Conservation (phyloP, 108 stramenopile genomes). For the Pseudonitzschia pungens region DNA sequence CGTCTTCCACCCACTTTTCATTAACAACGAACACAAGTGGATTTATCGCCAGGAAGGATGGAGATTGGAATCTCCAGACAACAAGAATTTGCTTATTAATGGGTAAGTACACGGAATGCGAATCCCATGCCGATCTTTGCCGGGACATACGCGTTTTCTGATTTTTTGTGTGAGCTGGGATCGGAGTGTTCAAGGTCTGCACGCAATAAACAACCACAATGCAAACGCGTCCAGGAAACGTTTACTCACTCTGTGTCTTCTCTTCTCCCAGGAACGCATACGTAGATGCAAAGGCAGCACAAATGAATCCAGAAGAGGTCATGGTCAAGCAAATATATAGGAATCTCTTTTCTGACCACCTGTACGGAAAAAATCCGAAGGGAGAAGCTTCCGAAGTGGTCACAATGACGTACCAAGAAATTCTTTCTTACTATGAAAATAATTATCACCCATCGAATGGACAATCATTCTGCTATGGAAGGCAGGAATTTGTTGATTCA, state of each 20-base stretch:
- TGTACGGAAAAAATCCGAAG: conserved; percentile 79
- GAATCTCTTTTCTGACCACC: conserved; percentile 85
- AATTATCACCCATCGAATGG: conserved; percentile 95
- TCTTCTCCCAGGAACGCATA: conserved; percentile 40
- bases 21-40: conserved; percentile 66
- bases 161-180: no score
- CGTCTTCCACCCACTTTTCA: conserved; percentile 85
- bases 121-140: no score
- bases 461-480: conserved; percentile 89
- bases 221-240: not conserved
- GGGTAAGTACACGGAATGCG: no score
- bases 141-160: no score
- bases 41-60: conserved; percentile 94
- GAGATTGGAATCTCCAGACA: conserved; percentile 80
- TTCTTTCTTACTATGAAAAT: conserved; percentile 81
- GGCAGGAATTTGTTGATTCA: conserved; percentile 70
- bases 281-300: conserved; percentile 93
- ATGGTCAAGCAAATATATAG: conserved; percentile 68
- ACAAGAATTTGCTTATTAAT: conserved; percentile 51
- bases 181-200: no score
- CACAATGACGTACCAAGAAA: conserved; percentile 72
- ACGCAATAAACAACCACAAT: no score
- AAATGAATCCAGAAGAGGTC: conserved; percentile 80
- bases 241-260: not conserved
- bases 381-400: conserved; percentile 91